These are phyloP conservation scores for Omphalea diandra DNA, from an alignment of 441 rosid genomes.

Conservation along the genomic window DNA sequence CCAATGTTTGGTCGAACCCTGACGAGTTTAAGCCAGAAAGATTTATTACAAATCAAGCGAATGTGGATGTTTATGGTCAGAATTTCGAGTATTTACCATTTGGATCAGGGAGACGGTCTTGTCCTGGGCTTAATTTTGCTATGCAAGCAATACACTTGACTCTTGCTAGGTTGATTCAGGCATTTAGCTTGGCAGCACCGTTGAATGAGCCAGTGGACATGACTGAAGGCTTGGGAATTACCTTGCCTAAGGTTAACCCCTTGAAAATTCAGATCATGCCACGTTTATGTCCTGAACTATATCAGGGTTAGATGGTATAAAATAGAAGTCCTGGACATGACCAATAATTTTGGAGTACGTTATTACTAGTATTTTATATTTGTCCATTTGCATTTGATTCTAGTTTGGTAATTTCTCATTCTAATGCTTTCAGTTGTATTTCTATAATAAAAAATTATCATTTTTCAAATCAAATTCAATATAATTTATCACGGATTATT, in stretches of 20 bases:
- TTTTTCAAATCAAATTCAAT: too few relatives aligned
- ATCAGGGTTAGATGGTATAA: too few relatives aligned
- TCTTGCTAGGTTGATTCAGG: conserved; percentile 41
- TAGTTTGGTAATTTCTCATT: too few relatives aligned
- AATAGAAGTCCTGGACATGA: too few relatives aligned
- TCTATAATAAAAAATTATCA: too few relatives aligned
- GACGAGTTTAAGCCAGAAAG: conserved; percentile 37
- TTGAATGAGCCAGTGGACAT: conserved; percentile 32
- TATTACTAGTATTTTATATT: too few relatives aligned
- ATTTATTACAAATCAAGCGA: conserved; percentile 25
- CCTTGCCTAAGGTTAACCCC: conserved; percentile 48
- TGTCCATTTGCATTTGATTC: too few relatives aligned
- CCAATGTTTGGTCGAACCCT: conserved; percentile 34
- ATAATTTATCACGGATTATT: too few relatives aligned
- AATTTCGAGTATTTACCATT: conserved; percentile 44
- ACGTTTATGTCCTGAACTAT: conserved; percentile 36
- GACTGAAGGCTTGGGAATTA: conserved; percentile 42
- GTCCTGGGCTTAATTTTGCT: conserved; percentile 42
- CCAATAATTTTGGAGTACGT: too few relatives aligned
- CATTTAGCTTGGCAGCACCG: conserved; percentile 26
- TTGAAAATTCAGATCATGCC: conserved; percentile 43
- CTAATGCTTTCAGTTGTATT: too few relatives aligned
- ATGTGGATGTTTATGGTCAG: conserved; percentile 25
- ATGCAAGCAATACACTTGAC: conserved; percentile 31
- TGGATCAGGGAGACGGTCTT: conserved; percentile 41